Base-by-base conservation (phyloP, 148 eudicot species). In the Nepenthes gracilis region DNA sequence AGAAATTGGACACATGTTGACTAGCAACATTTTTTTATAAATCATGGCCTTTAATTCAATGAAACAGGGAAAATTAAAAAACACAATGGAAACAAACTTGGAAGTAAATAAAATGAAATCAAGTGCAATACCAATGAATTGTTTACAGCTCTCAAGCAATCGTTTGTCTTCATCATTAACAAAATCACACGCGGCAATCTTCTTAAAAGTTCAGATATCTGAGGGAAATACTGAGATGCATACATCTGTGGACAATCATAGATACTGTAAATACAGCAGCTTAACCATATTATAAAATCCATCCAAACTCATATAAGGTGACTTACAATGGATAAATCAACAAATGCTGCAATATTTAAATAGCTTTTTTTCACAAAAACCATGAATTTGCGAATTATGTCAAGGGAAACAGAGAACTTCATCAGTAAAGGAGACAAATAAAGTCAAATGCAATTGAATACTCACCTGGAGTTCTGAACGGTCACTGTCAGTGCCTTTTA, bases 141-240 rank as follows among this genome's bases (percentile, higher is more conserved):
- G 71, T 86, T 93, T 67, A 86, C 85, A 40, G 98, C 75, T 35
- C 98, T 83, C 54, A 93, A 74, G 74, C 98, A 93, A 74, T 93
- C 98, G 57, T 93, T 93, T 50, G 98, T 93, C 78, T 93, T 93
- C 70, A 93, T 74, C 98, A 93, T 88, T 59, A 88, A 58, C 74
- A 93, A 77, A 62, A 93, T 88, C 54, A 86, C 98, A 52, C 98
- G 96, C 7, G 98, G 98, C 68, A 93, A 77, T 68, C 96, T 82
- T 70, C 85, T 77, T 47, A 93, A 77, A 67, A 93, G 96, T 78
- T 93, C 98, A 48, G 95, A 74, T 57, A 93, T 86, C 74, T 93
- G 87, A 65, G 87, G 83, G 63, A 93, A 93, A 77, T 93, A 93
- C 64, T 75, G 82, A 13, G 98, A 81, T 62, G 96, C 98, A 75